Evolutionary conservation across 352 stramenopile species (phyloP), one percentile per base, ranked within the genome.

Genomic region (Aphanomyces astaci): DNA sequence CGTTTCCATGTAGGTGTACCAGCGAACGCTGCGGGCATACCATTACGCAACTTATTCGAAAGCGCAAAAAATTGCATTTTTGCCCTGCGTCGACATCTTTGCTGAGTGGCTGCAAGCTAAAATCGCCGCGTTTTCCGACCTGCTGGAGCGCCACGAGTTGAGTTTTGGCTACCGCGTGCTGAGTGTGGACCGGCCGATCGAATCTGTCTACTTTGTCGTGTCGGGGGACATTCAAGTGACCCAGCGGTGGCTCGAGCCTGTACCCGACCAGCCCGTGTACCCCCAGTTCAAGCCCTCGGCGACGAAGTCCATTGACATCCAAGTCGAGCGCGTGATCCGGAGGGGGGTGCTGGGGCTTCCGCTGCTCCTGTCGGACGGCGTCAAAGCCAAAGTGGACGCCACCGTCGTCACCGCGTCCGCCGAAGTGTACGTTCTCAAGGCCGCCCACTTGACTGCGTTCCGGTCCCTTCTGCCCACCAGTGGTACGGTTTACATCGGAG

Each of bases 81-180:
- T 82, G 24, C 80, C 84, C 54, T 70, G 75, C 11, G 60, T 86
- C 4, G 60, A 78, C 32, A 71, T 88, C 27, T 88, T 88, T 39
- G 57, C 54, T 19, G 78, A 86, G 32, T 81, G 74, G 78, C 73
- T 72, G 3, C 73, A 79, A 17, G 30, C 49, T 48, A 76, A 78
- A 22, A 71, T 88, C 9, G 67, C 64, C 0, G 63, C 73, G 15
- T 28, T 88, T 3, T 75, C 76, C 17, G 77, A 82, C 19, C 48
- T 79, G 22, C 43, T 88, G 33, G 73, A 82, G 63, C 77, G 82
- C 56, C 73, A 73, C 15, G 66, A 77, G 40, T 71, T 86, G 28
- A 70, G 71, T 30, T 88, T 83, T 60, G 78, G 78, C 24, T 69
- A 81, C 28, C 55, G 71, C 2, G 24, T 88, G 7, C 27, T 85